Evolutionary conservation across 176 grass and related monocot species (phyloP).

Genomic region (Thalia dealbata): DNA sequence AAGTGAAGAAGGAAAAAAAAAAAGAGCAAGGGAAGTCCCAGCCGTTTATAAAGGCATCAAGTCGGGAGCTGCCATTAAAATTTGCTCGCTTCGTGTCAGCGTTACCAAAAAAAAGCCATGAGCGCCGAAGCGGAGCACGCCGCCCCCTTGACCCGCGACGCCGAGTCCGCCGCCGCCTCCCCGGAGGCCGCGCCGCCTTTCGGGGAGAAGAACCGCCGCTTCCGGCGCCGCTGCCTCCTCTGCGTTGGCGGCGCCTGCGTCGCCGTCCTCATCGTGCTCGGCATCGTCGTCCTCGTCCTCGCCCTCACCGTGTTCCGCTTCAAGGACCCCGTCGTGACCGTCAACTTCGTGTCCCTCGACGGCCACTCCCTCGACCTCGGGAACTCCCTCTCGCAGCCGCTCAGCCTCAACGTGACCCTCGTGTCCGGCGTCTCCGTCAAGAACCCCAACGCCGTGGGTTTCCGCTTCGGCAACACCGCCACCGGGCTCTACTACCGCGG

Average conservation of each 20-base stretch:
- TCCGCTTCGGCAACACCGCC: slow-evolving; percentile 36
- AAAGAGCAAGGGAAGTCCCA: too few relatives aligned
- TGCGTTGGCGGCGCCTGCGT: slow-evolving; percentile 21
- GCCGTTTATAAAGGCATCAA: too few relatives aligned
- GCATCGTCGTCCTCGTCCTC: slow-evolving; percentile 7
- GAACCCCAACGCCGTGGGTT: slow-evolving; percentile 66
- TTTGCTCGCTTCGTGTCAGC: too few relatives aligned
- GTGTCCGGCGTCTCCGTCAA: slow-evolving; percentile 50
- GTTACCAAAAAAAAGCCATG: too few relatives aligned
- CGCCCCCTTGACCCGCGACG: too few relatives aligned
- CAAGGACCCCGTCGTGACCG: slow-evolving; percentile 55
- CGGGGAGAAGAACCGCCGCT: neutral
- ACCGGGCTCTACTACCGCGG: slow-evolving; percentile 54
- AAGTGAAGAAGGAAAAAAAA: too few relatives aligned
- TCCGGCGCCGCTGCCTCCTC: slow-evolving; percentile 18
- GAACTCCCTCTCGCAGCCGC: neutral
- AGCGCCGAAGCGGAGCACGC: neutral
- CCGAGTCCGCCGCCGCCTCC: too few relatives aligned
- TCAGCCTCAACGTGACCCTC: slow-evolving; percentile 28
- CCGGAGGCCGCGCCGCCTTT: too few relatives aligned
- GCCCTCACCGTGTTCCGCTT: slow-evolving; percentile 48
- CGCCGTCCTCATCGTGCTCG: neutral
- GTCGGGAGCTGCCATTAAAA: too few relatives aligned
- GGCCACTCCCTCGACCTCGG: slow-evolving; percentile 5
- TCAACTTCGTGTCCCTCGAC: slow-evolving; percentile 44